Percentiles rank a stretch among this genome's conserved stretches.
phyloP scores from a whole-genome alignment of 306 rosid species.

The Delonix regia region DNA sequence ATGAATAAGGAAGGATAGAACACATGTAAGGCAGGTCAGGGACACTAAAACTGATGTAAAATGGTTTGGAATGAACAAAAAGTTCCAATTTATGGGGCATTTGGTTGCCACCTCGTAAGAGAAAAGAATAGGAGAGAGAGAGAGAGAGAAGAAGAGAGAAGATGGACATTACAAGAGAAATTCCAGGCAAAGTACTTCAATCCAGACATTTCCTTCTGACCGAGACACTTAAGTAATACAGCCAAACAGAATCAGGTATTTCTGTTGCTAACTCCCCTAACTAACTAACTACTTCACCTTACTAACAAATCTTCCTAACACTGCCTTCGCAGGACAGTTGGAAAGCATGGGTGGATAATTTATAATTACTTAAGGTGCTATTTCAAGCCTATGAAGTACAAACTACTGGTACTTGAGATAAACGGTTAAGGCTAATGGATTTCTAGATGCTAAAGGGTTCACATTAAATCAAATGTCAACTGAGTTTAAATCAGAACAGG shows the following conservation, averaged over 20 bases:
- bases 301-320: too few species aligned
- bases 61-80: neutral
- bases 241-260: too few species aligned
- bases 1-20: neutral
- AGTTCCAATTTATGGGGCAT: neutral
- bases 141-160: too few species aligned
- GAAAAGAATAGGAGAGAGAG: too few species aligned
- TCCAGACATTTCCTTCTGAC: too few species aligned
- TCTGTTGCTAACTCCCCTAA: too few species aligned
- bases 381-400: neutral
- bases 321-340: neutral
- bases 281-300: too few species aligned
- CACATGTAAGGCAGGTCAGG: neutral
- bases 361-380: neutral
- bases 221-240: too few species aligned
- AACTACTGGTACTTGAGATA: conserved; percentile 9
- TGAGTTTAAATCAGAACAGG: conserved; percentile 8
- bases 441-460: neutral
- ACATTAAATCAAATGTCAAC: conserved; percentile 15
- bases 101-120: neutral
- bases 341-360: neutral
- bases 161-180: too few species aligned
- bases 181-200: too few species aligned
- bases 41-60: neutral
- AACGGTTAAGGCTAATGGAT: conserved; percentile 20